phyloP scores from a whole-genome alignment of 352 stramenopile genomes.

The Phytophthora parvispora region DNA sequence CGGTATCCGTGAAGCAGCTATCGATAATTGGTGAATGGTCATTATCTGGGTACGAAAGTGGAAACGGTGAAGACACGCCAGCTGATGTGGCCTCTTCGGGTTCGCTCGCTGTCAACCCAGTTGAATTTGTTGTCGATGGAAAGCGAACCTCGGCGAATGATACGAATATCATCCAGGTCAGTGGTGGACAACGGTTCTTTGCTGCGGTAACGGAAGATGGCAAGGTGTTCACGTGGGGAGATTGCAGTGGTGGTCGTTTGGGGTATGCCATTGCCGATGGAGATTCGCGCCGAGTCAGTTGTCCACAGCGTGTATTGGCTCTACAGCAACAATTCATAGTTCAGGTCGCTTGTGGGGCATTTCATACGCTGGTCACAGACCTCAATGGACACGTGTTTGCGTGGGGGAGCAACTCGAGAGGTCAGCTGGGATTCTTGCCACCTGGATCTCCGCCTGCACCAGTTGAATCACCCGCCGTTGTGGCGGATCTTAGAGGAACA shows the following conservation, averaged over 20 bases:
- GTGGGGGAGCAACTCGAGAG: slow-evolving; percentile 71
- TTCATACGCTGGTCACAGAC: slow-evolving; percentile 76
- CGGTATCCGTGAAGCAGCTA: slow-evolving; percentile 22
- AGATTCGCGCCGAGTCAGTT: slow-evolving; percentile 47
- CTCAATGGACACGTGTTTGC: slow-evolving; percentile 81
- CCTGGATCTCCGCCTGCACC: slow-evolving; percentile 23
- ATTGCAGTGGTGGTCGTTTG: slow-evolving; percentile 68
- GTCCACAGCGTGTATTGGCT: slow-evolving; percentile 45
- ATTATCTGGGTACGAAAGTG: slow-evolving; percentile 18
- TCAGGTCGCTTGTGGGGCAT: slow-evolving; percentile 74
- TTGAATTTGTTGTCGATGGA: slow-evolving; percentile 27
- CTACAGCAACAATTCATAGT: slow-evolving; percentile 51
- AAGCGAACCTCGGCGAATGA: neutral
- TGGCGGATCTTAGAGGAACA: slow-evolving; percentile 58
- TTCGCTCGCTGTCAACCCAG: slow-evolving; percentile 20
- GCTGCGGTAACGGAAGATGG: slow-evolving; percentile 54
- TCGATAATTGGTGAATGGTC: slow-evolving; percentile 66
- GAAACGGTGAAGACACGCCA: neutral
- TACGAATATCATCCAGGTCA: slow-evolving; percentile 45
- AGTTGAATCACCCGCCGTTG: slow-evolving; percentile 44
- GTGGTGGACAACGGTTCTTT: slow-evolving; percentile 70
- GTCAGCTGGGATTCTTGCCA: slow-evolving; percentile 59
- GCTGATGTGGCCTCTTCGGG: neutral
- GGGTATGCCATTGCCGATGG: slow-evolving; percentile 60
- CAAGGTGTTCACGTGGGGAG: slow-evolving; percentile 66